Evolutionary conservation across 805 yeast species (phyloP), one percentile per base, ranked within the genome.

Genomic region (Myxozyma mucilagina): DNA sequence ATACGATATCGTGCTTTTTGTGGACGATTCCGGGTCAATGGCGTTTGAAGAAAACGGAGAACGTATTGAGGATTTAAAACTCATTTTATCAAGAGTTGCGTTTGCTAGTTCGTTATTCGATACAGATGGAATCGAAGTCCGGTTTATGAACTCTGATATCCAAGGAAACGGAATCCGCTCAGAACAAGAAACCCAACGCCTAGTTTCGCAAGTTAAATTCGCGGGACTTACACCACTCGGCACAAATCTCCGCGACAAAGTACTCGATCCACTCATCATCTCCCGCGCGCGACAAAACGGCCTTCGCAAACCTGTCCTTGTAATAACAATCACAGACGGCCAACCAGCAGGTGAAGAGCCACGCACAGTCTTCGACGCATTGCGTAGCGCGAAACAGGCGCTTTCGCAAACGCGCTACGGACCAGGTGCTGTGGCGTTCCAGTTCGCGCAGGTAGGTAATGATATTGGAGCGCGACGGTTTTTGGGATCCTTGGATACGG

Each of bases 11-110:
- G 70, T 71, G 16, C 53, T 71, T n/a, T 71, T 57, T 49, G 66
- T 68, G 35, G 74, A 71, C 51, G 74, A 71, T 53, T 72, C 74
- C 20, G 74, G 74, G n/a, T 71, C 74, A 39, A 72, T 71, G 74
- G 67, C 71, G 1, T 68, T 70, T 50, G 73, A 70, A 57, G 73
- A 71, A 56, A 65, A 66, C 58, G 74, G 74, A 10, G 71, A 70
- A 53, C 68, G 74, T 36, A 68, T 72, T 48, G 72, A 67, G 34
- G 74, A 71, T 54, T 64, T 71, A 48, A 69, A 72, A 62, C 59
- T 70, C 38, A 71, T 71, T 38, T 58, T 71, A 43, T 49, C 60
- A 42, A 56, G 72, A 24, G 64, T 65, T 10, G 69, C 72, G 8
- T 69, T 60, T 52, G 73, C 72, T 11, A 68, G 68, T 8, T 58